Evolutionary conservation across 2,329 filamentous ascomycete species (phyloP).

Genomic region (Beauveria bassiana): DNA sequence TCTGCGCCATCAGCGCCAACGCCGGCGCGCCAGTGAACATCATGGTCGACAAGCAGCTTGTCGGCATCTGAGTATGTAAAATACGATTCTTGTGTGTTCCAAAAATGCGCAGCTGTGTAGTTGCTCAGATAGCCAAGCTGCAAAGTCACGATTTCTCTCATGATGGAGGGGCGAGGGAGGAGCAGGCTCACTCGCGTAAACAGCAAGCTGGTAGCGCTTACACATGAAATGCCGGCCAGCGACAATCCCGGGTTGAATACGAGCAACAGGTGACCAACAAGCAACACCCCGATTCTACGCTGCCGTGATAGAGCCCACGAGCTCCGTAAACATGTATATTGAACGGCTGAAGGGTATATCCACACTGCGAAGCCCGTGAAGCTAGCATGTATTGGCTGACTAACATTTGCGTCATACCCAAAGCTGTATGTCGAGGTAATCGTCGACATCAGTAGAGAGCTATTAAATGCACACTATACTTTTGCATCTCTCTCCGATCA

Average conservation of each 20-base stretch:
- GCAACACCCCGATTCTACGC: too few species aligned
- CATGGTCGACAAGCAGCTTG: constrained; percentile 33
- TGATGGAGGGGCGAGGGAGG: constrained; percentile 29
- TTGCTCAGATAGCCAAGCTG: constrained; percentile 92
- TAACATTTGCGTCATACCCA: not conserved
- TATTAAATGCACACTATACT: not conserved
- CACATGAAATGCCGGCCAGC: not conserved
- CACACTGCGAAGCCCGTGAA: not conserved
- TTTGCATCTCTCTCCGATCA: not conserved
- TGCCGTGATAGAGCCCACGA: not conserved
- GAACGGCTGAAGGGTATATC: constrained; percentile 1
- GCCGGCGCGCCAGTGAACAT: constrained; percentile 80
- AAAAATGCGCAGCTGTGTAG: constrained; percentile 91
- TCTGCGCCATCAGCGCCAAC: constrained; percentile 76
- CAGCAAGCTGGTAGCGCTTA: not conserved
- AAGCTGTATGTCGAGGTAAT: not conserved
- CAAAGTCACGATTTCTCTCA: constrained; percentile 93
- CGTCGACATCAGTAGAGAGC: not conserved
- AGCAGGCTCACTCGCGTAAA: not conserved
- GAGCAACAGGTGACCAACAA: not conserved
- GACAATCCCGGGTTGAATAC: not conserved
- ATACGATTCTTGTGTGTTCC: constrained; percentile 96
- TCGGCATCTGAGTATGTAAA: constrained; percentile 70
- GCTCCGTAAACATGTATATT: not conserved
- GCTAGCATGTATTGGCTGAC: not conserved